Evolutionary conservation across 176 grass and related monocot species (phyloP).

Genomic region (Neostapfia colusana): DNA sequence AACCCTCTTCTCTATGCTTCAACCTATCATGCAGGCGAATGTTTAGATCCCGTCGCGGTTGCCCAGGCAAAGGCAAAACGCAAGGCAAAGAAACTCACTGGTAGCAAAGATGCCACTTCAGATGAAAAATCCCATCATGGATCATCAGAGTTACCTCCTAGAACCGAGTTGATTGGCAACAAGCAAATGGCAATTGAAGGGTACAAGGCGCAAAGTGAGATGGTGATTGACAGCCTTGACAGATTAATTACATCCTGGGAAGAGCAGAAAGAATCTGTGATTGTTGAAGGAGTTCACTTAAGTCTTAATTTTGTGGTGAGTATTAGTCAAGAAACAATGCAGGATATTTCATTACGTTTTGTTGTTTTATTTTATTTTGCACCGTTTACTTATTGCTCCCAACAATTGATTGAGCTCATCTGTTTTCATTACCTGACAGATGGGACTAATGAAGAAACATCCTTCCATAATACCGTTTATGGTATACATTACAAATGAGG

Average conservation of each 20-base stretch:
- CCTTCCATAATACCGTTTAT: slow-evolving; percentile 98
- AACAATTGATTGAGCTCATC: slow-evolving; percentile 29
- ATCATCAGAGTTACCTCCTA: slow-evolving; percentile 43
- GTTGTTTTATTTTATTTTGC: neutral
- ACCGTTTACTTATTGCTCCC: neutral
- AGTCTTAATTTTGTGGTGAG: slow-evolving; percentile 97
- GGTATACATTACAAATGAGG: slow-evolving; percentile 94
- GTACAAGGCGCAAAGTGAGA: slow-evolving; percentile 93
- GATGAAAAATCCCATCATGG: slow-evolving; percentile 37
- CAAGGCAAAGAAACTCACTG: slow-evolving; percentile 66
- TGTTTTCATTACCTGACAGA: slow-evolving; percentile 52
- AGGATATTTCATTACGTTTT: slow-evolving; percentile 13
- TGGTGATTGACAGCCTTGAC: slow-evolving; percentile 97
- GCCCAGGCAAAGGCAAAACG: slow-evolving; percentile 74
- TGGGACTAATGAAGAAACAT: slow-evolving; percentile 99
- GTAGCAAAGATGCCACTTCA: slow-evolving; percentile 44
- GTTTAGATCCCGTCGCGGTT: slow-evolving; percentile 78
- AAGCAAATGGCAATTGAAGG: slow-evolving; percentile 93
- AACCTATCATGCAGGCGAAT: slow-evolving; percentile 95
- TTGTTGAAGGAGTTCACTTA: slow-evolving; percentile 96
- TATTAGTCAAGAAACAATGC: slow-evolving; percentile 12
- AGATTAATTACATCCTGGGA: slow-evolving; percentile 93
- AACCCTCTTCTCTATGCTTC: slow-evolving; percentile 90
- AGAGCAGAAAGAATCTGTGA: slow-evolving; percentile 89
- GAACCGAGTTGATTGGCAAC: slow-evolving; percentile 60